Conservation (phyloP, 106 monocot species). For the Acorus gramineus region DNA sequence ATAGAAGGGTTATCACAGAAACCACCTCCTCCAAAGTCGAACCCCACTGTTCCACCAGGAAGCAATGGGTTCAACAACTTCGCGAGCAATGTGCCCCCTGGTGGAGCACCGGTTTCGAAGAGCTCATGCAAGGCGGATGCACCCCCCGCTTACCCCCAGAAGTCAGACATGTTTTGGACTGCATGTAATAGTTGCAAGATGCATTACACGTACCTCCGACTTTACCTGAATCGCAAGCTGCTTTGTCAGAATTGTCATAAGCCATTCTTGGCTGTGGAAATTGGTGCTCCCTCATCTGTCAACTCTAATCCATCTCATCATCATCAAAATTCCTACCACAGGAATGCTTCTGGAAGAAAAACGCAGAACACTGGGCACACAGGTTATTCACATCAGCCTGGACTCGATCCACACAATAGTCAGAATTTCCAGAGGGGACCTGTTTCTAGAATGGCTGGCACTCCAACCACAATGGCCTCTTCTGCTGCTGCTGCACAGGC, state of each 20-base stretch:
- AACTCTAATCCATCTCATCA: constrained; percentile 20
- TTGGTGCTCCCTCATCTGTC: constrained; percentile 6
- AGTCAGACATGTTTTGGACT: constrained; percentile 61
- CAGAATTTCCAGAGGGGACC: constrained; percentile 46
- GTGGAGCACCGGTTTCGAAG: too few relatives aligned
- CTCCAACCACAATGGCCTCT: constrained; percentile 41
- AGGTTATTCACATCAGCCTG: too few relatives aligned
- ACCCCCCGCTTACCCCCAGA: too few relatives aligned
- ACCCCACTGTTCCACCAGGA: too few relatives aligned
- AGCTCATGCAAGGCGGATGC: too few relatives aligned
- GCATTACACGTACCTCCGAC: constrained; percentile 69
- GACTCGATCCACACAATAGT: constrained; percentile 1
- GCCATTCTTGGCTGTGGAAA: constrained; percentile 61
- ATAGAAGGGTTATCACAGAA: too few relatives aligned
- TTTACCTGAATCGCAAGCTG: constrained; percentile 51
- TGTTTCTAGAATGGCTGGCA: constrained; percentile 35
- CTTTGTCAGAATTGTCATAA: constrained; percentile 59
- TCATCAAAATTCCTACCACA: constrained; percentile 7
- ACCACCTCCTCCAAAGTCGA: too few relatives aligned
- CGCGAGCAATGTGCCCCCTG: too few relatives aligned
- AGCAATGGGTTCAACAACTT: too few relatives aligned
- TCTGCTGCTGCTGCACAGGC: constrained; percentile 49
- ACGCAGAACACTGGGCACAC: too few relatives aligned
- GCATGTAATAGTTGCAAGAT: constrained; percentile 58
- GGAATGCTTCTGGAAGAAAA: neutral